A percentile compares a stretch with the other conserved stretches of the same genome.
Evolutionary conservation across 2,329 filamentous ascomycete species (phyloP).

Genomic region (Penicillium paneum): DNA sequence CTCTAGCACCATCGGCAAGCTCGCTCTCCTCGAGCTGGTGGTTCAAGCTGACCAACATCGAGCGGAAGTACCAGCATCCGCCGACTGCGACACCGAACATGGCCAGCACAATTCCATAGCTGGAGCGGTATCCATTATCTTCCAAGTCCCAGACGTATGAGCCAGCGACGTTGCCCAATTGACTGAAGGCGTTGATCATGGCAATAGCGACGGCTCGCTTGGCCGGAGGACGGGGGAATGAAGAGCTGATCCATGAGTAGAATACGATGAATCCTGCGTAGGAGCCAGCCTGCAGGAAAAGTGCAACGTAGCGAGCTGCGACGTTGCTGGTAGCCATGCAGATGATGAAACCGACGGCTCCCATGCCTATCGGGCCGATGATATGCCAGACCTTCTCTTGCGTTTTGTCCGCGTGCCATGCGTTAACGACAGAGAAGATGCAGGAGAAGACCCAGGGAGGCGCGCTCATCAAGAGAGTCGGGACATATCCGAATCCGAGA

Average conservation of each 20-base stretch:
- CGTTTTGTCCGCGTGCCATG: conserved; percentile 56
- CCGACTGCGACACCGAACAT: conserved; percentile 61
- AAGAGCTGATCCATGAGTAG: conserved; percentile 32
- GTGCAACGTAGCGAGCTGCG: conserved; percentile 58
- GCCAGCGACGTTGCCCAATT: conserved; percentile 58
- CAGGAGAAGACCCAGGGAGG: conserved; percentile 58
- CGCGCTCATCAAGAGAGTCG: conserved; percentile 29
- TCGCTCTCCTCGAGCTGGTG: conserved; percentile 22
- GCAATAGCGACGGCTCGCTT: conserved; percentile 70
- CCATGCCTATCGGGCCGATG: conserved; percentile 51
- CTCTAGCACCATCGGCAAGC: conserved; percentile 6
- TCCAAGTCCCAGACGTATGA: conserved; percentile 62
- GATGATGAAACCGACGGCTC: conserved; percentile 58
- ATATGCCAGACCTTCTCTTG: conserved; percentile 57
- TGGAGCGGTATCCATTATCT: conserved; percentile 60
- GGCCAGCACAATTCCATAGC: conserved; percentile 62
- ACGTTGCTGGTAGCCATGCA: conserved; percentile 57
- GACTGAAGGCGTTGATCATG: conserved; percentile 68
- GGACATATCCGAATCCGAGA: conserved; percentile 26
- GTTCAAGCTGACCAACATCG: conserved; percentile 43
- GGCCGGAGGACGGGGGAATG: conserved; percentile 67
- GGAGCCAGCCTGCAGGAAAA: conserved; percentile 58
- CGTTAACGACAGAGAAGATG: conserved; percentile 54
- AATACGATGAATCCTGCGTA: conserved; percentile 50
- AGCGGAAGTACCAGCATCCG: conserved; percentile 46